Percentiles rank a stretch among this genome's conserved stretches.
phyloP scores from a whole-genome alignment of 2,329 filamentous ascomycete species.

The Zasmidium angulare region DNA sequence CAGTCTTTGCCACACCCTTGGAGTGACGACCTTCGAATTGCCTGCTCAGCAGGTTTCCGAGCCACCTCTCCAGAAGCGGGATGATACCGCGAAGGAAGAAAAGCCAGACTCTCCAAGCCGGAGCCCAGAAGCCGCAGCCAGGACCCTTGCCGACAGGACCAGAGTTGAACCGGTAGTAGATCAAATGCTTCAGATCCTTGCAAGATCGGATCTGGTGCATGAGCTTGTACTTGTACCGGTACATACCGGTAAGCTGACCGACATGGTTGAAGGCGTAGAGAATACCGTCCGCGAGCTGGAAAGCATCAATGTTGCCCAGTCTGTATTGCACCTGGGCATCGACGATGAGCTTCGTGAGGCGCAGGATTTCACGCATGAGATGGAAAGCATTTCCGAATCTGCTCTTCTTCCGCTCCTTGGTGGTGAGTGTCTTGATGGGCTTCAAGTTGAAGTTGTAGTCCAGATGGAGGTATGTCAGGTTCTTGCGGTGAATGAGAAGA shows the following conservation, averaged over 20 bases:
- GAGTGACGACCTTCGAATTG: conserved; percentile 98
- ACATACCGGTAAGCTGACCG: conserved; percentile 97
- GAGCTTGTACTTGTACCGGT: conserved; percentile 99
- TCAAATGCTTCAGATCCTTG: conserved; percentile 98
- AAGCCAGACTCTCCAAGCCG: conserved; percentile 97
- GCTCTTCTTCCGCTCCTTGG: conserved; percentile 98
- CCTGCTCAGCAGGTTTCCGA: conserved; percentile 92
- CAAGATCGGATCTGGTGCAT: conserved; percentile 99
- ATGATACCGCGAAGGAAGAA: conserved; percentile 99
- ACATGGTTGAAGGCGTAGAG: conserved; percentile 99
- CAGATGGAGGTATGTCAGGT: conserved; percentile 94
- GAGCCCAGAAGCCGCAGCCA: conserved; percentile 98
- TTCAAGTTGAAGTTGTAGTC: conserved; percentile 99
- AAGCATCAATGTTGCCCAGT: conserved; percentile 96
- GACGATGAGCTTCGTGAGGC: conserved; percentile 94
- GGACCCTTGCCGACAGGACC: conserved; percentile 96
- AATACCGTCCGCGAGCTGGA: conserved; percentile 96
- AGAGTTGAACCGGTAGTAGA: conserved; percentile 98
- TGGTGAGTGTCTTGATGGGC: conserved; percentile 96
- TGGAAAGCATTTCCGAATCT: conserved; percentile 99
- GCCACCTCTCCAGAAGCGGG: conserved; percentile 91
- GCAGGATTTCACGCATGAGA: conserved; percentile 94
- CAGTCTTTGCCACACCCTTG: conserved; percentile 98
- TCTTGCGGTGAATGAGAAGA: conserved; percentile 94
- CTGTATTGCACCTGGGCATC: conserved; percentile 98